phyloP scores from a whole-genome alignment of 208 protist species.

The Acanthamoeba lenticulata region DNA sequence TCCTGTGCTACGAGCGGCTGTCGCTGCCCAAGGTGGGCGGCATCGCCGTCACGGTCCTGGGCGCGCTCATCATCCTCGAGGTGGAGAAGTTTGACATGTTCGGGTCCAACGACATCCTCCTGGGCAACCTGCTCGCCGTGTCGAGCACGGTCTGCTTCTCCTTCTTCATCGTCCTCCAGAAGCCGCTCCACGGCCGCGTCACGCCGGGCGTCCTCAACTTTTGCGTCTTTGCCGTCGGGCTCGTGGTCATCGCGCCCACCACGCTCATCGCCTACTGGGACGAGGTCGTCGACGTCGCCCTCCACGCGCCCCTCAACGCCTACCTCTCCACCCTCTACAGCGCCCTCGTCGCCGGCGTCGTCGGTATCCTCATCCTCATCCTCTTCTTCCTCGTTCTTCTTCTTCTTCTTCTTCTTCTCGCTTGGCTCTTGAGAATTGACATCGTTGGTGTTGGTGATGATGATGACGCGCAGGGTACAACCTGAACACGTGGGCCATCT shows the following conservation, averaged over 20 bases:
- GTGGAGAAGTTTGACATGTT: slow-evolving; percentile 7
- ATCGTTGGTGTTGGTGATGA: neutral
- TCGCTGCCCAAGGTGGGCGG: neutral
- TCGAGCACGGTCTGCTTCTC: slow-evolving; percentile 9
- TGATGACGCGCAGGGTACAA: neutral
- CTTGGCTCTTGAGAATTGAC: too few species aligned
- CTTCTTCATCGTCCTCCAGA: slow-evolving; percentile 1
- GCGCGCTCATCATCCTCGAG: slow-evolving; percentile 9
- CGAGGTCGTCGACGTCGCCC: neutral
- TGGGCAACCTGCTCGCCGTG: neutral
- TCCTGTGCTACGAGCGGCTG: neutral
- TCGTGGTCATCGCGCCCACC: neutral
- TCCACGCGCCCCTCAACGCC: neutral
- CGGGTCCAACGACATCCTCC: neutral
- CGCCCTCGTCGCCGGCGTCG: neutral
- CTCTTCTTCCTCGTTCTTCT: neutral
- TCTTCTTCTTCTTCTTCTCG: too few species aligned
- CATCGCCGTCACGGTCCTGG: neutral
- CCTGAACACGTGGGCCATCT: slow-evolving; percentile 14
- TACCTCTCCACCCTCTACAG: slow-evolving; percentile 5
- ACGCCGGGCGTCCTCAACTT: neutral
- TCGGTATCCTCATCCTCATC: neutral
- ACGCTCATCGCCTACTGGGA: neutral
- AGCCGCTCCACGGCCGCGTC: neutral
- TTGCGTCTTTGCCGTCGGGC: neutral